These are phyloP conservation scores for Colletotrichum chlorophyti DNA, from an alignment of 2,329 filamentous ascomycete genomes.

Conservation along the genomic window DNA sequence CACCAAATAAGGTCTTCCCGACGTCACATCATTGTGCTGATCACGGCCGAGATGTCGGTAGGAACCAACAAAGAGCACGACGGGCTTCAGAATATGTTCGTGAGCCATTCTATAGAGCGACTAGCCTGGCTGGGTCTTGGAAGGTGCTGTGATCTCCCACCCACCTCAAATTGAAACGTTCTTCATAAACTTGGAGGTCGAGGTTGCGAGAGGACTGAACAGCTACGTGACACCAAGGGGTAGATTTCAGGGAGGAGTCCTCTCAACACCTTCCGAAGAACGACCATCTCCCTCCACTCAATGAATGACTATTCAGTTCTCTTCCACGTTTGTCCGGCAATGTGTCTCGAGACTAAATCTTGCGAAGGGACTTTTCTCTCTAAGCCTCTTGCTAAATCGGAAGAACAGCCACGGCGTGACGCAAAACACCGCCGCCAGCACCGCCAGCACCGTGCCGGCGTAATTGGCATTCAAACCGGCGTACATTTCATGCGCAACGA, in stretches of 20 bases:
- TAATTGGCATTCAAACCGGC: constrained; percentile 31
- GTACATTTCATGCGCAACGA: constrained; percentile 34
- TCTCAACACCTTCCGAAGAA: no score
- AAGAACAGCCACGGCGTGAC: constrained; percentile 31
- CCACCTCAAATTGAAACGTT: no score
- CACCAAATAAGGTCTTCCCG: constrained; percentile 29
- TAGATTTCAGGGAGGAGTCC: no score
- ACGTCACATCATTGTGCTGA: no score
- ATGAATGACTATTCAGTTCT: constrained; percentile 1
- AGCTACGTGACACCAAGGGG: neutral
- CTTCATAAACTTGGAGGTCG: constrained; percentile 17
- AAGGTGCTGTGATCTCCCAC: constrained; percentile 6
- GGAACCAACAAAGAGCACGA: no score
- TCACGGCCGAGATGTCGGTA: no score
- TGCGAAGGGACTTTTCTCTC: constrained; percentile 34
- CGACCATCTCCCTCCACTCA: neutral
- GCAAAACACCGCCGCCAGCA: constrained; percentile 31
- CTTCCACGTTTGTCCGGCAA: constrained; percentile 27
- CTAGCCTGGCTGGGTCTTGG: no score
- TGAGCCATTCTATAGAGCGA: no score
- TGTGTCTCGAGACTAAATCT: constrained; percentile 32
- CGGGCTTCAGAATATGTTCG: no score
- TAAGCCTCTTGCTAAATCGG: constrained; percentile 32
- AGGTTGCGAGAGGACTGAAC: no score
- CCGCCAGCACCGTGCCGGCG: constrained; percentile 33